phyloP scores from a whole-genome alignment of 2,329 filamentous ascomycete genomes.

The Elsinoe arachidis region DNA sequence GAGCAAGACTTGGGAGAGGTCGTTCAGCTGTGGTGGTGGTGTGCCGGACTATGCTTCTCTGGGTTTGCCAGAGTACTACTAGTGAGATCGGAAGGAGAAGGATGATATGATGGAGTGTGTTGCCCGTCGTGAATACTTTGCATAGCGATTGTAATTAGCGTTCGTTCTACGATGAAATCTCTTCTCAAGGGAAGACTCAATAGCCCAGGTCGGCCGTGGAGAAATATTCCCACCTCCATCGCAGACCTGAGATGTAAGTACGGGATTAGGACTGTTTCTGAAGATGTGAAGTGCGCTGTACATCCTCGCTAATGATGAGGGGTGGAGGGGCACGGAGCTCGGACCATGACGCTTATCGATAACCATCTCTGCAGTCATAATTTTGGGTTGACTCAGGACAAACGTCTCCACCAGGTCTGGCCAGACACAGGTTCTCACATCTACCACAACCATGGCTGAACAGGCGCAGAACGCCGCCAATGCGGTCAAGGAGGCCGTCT shows the following conservation, averaged over 20 bases:
- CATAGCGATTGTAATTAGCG: neutral
- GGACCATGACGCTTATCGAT: slow-evolving; percentile 1
- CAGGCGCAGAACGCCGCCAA: slow-evolving; percentile 30
- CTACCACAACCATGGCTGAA: slow-evolving; percentile 24
- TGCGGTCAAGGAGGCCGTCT: slow-evolving; percentile 30
- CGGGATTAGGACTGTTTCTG: too few species aligned
- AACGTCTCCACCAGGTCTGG: slow-evolving; percentile 13
- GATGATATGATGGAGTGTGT: neutral
- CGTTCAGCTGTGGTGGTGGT: slow-evolving; percentile 33
- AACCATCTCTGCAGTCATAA: neutral
- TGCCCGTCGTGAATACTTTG: neutral
- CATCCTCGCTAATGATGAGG: neutral
- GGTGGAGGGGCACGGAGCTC: neutral
- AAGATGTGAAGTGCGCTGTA: too few species aligned
- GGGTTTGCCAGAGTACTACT: slow-evolving; percentile 40
- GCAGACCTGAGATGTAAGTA: too few species aligned
- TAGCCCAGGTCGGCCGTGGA: too few species aligned
- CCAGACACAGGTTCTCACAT: neutral
- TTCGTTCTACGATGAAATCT: neutral
- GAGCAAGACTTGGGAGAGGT: slow-evolving; percentile 33
- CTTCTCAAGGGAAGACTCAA: too few species aligned
- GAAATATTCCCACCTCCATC: too few species aligned
- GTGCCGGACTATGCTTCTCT: slow-evolving; percentile 33
- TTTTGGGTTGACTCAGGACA: neutral
- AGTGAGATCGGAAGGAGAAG: neutral